These are phyloP conservation scores for Diaporthe aspalathi DNA, from an alignment of 2,329 filamentous ascomycete genomes.

Conservation along the genomic window DNA sequence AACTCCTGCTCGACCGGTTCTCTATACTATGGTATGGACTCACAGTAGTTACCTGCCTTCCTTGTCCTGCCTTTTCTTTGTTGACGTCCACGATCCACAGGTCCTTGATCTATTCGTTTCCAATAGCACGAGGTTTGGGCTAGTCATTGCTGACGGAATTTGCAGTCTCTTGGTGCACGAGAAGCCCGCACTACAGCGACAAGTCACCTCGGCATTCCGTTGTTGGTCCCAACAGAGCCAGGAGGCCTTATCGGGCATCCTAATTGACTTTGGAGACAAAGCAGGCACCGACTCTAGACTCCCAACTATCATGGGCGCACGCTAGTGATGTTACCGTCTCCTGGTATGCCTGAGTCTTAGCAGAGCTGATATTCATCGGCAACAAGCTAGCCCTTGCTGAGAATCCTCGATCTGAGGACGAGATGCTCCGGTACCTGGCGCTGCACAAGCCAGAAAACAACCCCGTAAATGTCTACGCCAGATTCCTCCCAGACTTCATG, in stretches of 20 bases:
- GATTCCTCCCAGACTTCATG: conserved; percentile 3
- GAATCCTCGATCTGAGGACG: conserved; percentile 13
- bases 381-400: conserved; percentile 18
- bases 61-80: neutral
- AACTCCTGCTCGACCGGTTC: neutral
- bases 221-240: neutral
- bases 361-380: conserved; percentile 17
- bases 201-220: neutral
- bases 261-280: conserved; percentile 23
- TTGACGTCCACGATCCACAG: conserved; percentile 1
- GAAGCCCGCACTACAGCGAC: too few relatives aligned
- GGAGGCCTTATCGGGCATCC: neutral
- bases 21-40: neutral
- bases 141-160: neutral
- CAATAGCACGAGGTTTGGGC: neutral
- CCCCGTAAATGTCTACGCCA: neutral
- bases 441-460: neutral
- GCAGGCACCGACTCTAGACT: conserved; percentile 9
- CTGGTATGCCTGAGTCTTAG: conserved; percentile 17
- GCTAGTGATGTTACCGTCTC: conserved; percentile 31
- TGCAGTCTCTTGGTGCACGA: neutral
- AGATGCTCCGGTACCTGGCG: conserved; percentile 32
- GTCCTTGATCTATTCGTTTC: neutral
- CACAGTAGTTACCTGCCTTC: neutral
- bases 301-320: conserved; percentile 8